Evolutionary conservation across 441 rosid genomes (phyloP).

Genomic region (Gossypium davidsonii): DNA sequence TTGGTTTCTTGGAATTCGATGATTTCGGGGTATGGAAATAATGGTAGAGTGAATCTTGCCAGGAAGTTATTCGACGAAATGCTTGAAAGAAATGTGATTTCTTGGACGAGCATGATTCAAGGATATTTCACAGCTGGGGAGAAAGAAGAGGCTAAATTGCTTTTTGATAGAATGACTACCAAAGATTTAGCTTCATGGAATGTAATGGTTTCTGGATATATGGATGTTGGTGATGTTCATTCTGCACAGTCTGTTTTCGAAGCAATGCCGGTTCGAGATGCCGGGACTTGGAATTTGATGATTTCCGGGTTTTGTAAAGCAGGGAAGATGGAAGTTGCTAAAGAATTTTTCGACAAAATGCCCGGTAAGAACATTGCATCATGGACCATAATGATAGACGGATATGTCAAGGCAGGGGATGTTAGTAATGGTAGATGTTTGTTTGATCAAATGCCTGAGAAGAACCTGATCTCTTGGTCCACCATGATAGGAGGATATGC

Average conservation of each 20-base stretch:
- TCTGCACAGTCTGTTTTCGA: conserved; percentile 32
- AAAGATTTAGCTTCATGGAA: conserved; percentile 35
- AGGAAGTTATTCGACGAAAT: conserved; percentile 30
- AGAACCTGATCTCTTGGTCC: conserved; percentile 32
- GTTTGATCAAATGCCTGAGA: conserved; percentile 32
- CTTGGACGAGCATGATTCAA: conserved; percentile 43
- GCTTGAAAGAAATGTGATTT: conserved; percentile 36
- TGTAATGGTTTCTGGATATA: conserved; percentile 36
- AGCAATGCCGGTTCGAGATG: conserved; percentile 28
- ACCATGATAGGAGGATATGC: conserved; percentile 32
- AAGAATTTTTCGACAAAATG: conserved; percentile 17
- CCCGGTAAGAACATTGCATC: conserved; percentile 20
- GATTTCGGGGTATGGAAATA: conserved; percentile 38
- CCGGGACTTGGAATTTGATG: conserved; percentile 33
- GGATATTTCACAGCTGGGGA: conserved; percentile 38
- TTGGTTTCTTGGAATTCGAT: conserved; percentile 49
- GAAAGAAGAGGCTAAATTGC: conserved; percentile 33
- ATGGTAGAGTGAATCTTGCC: conserved; percentile 32
- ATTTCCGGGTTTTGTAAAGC: conserved; percentile 25
- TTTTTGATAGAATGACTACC: conserved; percentile 39
- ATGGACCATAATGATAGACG: conserved; percentile 29
- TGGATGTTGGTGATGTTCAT: conserved; percentile 26
- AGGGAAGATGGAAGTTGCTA: conserved; percentile 17
- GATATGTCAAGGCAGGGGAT: conserved; percentile 26
- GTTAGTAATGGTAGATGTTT: conserved; percentile 22